Percentiles rank a stretch among this genome's conserved stretches.
Conservation (phyloP, 257 asterid species). For the Solanum acaule region DNA sequence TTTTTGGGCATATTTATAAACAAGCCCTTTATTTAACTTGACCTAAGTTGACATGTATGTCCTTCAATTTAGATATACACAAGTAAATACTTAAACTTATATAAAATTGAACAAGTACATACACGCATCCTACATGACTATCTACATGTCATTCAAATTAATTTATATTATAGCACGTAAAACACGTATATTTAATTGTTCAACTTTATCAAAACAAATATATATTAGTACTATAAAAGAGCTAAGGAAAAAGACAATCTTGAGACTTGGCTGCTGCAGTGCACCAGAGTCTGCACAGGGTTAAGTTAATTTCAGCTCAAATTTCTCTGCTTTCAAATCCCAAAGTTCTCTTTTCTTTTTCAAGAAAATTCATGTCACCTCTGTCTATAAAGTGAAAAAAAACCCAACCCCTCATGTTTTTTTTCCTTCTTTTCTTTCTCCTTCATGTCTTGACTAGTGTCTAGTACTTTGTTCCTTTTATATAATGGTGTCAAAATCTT, state of each 20-base stretch:
- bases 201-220: not conserved
- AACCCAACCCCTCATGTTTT: not conserved
- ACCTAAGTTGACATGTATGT: not conserved
- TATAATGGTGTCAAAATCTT: not conserved
- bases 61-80: not conserved
- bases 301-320: not conserved
- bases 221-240: not conserved
- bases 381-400: not conserved
- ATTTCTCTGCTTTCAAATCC: constrained; percentile 12
- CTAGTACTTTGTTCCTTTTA: not conserved
- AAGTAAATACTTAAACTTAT: no score
- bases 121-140: no score
- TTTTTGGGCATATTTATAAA: no score
- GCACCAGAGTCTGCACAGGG: not conserved
- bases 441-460: constrained; percentile 9
- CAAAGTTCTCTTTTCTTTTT: constrained; percentile 13
- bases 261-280: not conserved
- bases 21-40: no score
- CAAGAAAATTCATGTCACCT: not conserved
- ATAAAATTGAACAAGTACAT: no score
- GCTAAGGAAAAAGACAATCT: not conserved
- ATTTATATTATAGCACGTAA: not conserved
- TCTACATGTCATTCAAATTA: not conserved
- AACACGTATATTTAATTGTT: rapidly evolving
- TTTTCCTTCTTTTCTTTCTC: not conserved